Evolutionary conservation across 306 rosid genomes (phyloP), one percentile per base, ranked within the genome.

Genomic region (Pachyrhizus erosus): DNA sequence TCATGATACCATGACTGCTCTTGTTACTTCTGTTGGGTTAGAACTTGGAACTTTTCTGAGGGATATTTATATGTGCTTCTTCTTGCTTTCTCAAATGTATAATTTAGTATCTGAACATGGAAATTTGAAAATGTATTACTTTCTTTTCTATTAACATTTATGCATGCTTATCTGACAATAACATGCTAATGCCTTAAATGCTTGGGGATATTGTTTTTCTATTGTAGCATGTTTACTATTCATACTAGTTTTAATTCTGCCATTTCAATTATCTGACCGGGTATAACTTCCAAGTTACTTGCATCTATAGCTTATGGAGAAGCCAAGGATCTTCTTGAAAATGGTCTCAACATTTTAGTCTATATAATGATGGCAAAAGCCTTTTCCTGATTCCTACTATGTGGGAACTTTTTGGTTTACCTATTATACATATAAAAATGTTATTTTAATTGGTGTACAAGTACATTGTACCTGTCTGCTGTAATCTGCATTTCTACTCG

Each of bases 1-100:
- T 73, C 97, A 95, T 83, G 98, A 95, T 54, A 91, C 97, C 71
- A 95, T 95, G 99, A 83, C 86, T 79, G 82, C 73, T 78, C 94
- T 95, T 80, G 98, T 93, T 65, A 84, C 82, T 49, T 71, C 86
- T 68, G 71, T 89, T 52, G 97, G 98, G 99, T 95, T 78, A 62
- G 91, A 83, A 87, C 84, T 95, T 78, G 57, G 91, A 83, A 87
- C 84, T 84, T 82, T 45, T 71, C 84, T 66, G 21, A 15, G 43
- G 52, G 69, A 68, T 76, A 62, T 54, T 77, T 29, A 45, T 78
- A 69, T 82, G 81, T 27, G 55, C 61, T 66, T 82, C 73, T 80
- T 88, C 67, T 77, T 72, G 68, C 57, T 42, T 67, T 45, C 69
- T 39, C 5, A 49, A 77, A 21, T 51, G 65, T 64, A 34, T 75